Base-by-base conservation (phyloP, 2,329 filamentous ascomycete genomes). In the Monosporascus sp. region DNA sequence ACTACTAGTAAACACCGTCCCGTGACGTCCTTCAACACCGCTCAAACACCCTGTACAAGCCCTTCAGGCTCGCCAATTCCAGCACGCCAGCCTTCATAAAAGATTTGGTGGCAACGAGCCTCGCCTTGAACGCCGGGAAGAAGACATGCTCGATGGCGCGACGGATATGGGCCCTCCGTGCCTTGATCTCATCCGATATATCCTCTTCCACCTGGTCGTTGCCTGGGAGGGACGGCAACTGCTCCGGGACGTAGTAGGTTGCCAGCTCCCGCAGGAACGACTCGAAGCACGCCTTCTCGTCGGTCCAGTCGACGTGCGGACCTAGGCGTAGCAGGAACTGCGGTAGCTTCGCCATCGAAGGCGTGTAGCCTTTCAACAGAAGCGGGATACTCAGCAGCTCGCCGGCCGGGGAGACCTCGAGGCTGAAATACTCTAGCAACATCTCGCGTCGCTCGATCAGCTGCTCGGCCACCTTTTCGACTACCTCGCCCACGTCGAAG, bases 41-140 rank as follows among this genome's bases (percentile, higher is more conserved):
- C 73, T 99, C 94, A 77, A 99, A 99, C 3, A 97, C 92, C 46
- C 89, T 78, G 70, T 99, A 99, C 54, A 99, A 68, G 0, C 92
- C 91, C 70, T 96, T 97, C 55, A 97, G 71, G 72, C 95, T 91
- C 2, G 94, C 93, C 48, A 96, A 84, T 71, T 99, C 93, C 47
- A 96, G 74, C 11, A 96, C 84, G 8, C 77, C 81, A 0, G 85
- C 88, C 49, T 85, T 83, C 72, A 95, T 82, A 63, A 97, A 72
- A 5, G 80, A 78, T 59, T 82, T 87, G 8, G 94, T 97, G 20
- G 90, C 92, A 52, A 97, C 84, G 47, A 99, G 72, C 53, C 91
- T 79, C 5, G 87, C 78, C 68, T 91, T 90, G 65, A 97, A 89
- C 1, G 91, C 90, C 0, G 94, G 94, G 62, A 99, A 97, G 52